A percentile compares a stretch with the other conserved stretches of the same genome.
These are phyloP conservation scores for Fusarium albidum DNA, from an alignment of 2,329 filamentous ascomycete genomes.

Conservation along the genomic window DNA sequence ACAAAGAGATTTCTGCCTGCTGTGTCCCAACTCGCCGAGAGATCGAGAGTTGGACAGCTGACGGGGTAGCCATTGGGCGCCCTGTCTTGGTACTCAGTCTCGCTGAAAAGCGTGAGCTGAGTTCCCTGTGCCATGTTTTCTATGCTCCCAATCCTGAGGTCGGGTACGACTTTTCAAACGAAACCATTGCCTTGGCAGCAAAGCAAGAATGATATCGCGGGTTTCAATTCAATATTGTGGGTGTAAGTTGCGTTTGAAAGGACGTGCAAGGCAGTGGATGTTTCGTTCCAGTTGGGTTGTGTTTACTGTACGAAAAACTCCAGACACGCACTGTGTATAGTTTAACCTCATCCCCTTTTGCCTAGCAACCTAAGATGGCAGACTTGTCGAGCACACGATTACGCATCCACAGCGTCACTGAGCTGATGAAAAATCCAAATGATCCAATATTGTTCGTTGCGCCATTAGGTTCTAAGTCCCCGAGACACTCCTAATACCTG, in stretches of 20 bases:
- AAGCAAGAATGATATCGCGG: background rate
- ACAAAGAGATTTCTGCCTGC: constrained; percentile 75
- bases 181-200: constrained; percentile 5
- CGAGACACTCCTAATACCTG: constrained; percentile 36
- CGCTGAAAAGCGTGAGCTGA: constrained; percentile 59
- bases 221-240: background rate
- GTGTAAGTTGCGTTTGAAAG: constrained; percentile 18
- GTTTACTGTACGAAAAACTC: no score
- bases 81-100: constrained; percentile 64
- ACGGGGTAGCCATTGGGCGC: constrained; percentile 68
- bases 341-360: background rate
- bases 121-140: constrained; percentile 39
- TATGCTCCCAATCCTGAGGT: constrained; percentile 5
- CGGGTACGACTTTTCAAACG: background rate
- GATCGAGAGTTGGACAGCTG: constrained; percentile 86
- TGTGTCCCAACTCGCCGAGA: constrained; percentile 76
- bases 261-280: no score
- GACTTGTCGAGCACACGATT: no score
- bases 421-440: constrained; percentile 19
- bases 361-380: no score
- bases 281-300: no score
- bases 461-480: constrained; percentile 42
- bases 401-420: no score
- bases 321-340: background rate
- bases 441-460: constrained; percentile 41